Base-by-base conservation (phyloP, 2,329 filamentous ascomycete genomes). In the Pyrenophora tritici-repentis region DNA sequence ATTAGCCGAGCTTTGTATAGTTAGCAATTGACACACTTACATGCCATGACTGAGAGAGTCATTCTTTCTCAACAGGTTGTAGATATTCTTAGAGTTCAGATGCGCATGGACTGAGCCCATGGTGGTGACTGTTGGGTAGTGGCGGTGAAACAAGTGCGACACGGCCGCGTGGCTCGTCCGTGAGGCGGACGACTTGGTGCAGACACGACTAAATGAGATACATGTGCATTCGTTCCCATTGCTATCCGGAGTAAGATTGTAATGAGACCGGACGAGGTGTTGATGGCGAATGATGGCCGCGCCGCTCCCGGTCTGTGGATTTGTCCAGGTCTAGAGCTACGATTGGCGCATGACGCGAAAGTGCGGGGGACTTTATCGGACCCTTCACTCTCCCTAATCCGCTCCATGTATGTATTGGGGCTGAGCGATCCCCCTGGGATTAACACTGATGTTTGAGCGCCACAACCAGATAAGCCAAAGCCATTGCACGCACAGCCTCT, bases 281-380 rank as follows among this genome's bases (percentile, higher is more conserved):
- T 36, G 43, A 41, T 37, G 40, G 31, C 18, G 10, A 37, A 39
- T 22, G 5, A 26, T 33, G 41, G 13, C 42, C 38, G 53, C 44
- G 44, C 49, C 49, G 38, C 53, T 49, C 35, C 29, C 42, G 46
- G 9, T 16, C 24, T 36, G 35, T 32, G 34, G 34, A 29, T 20
- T 45, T n/a, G 14, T 5, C 18, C 5, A 22, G 34, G 35, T 29
- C 24, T 24, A 40, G 42, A 42, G 32, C 29, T 36, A 32, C 33
- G 47, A 55, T 51, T 57, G 51, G 55, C 35, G 41, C 39, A 38
- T 14, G 31, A 20, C 35, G 36, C 46, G 26, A 31, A 47, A 46
- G 41, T 52, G 55, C 44, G 48, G 52, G 42, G 38, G 52, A 40
- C 33, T 37, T 50, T 50, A 50, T 47, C n/a, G n/a, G n/a, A n/a